A percentile compares a stretch with the other conserved stretches of the same genome.
These are phyloP conservation scores for Xylariaceae sp. DNA, from an alignment of 2,329 filamentous ascomycete species.

Conservation along the genomic window DNA sequence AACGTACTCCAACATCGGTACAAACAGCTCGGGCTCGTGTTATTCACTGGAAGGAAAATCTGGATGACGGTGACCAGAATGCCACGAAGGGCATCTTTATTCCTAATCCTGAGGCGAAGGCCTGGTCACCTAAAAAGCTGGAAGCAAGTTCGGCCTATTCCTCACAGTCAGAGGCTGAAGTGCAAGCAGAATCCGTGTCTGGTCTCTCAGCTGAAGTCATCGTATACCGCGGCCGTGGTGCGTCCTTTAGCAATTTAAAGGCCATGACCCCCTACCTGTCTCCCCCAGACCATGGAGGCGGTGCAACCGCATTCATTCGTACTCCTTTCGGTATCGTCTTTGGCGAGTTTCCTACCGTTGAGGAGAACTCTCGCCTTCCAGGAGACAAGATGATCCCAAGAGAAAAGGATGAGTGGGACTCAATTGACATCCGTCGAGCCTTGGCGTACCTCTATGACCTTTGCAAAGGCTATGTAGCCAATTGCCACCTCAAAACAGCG, in stretches of 20 bases:
- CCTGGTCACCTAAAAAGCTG: conserved; percentile 20
- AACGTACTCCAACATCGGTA: not conserved
- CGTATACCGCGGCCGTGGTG: conserved; percentile 15
- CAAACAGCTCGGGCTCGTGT: not conserved
- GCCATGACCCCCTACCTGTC: conserved; percentile 11
- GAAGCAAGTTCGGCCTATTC: not conserved
- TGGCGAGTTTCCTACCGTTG: conserved; percentile 17
- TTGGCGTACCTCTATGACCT: conserved; percentile 28
- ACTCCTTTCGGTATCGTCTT: conserved; percentile 17
- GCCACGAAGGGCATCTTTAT: conserved; percentile 10
- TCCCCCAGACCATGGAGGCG: not conserved
- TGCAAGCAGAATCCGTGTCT: conserved; percentile 7
- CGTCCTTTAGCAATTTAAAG: conserved; percentile 2
- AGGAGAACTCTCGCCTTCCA: conserved; percentile 15
- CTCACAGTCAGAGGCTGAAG: not conserved
- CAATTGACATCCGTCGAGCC: conserved; percentile 25
- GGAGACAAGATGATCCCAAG: conserved; percentile 23
- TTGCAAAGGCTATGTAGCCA: conserved; percentile 30
- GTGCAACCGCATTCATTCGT: conserved; percentile 6
- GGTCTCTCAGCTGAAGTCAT: conserved; percentile 17
- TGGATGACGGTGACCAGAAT: not conserved
- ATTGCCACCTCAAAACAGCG: conserved; percentile 20
- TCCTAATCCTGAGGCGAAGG: conserved; percentile 26
- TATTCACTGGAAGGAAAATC: conserved; percentile 3
- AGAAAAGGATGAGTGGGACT: conserved; percentile 26